These are phyloP conservation scores for Suillus luteus DNA, from an alignment of 768 basidiomycete genomes.

Conservation along the genomic window DNA sequence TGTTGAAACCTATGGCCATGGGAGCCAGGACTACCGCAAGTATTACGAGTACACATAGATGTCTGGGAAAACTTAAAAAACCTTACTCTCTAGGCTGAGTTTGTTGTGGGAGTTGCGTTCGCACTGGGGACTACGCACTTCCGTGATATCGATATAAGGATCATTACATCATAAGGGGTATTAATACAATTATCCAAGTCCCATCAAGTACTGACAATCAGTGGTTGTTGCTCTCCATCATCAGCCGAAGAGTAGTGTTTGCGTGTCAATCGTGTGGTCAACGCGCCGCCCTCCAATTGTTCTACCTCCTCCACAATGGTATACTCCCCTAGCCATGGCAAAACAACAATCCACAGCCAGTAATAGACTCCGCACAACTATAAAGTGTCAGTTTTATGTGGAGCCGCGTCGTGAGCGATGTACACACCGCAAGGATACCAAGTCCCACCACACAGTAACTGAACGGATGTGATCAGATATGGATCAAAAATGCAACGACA, in stretches of 20 bases:
- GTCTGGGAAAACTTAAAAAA: not conserved
- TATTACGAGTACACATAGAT: too few species aligned
- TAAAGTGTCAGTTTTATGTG: slow-evolving; percentile 4
- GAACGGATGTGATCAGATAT: not conserved
- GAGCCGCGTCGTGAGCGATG: too few species aligned
- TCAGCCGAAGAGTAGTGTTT: not conserved
- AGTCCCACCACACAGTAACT: slow-evolving; percentile 33
- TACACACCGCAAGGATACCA: slow-evolving; percentile 27
- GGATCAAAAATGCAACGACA: not conserved
- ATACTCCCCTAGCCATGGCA: slow-evolving; percentile 47
- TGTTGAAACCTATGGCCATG: too few species aligned
- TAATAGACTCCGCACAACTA: slow-evolving; percentile 31
- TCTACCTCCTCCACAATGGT: slow-evolving; percentile 51
- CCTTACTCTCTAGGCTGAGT: not conserved
- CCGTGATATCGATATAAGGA: not conserved
- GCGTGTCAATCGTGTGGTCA: slow-evolving; percentile 37
- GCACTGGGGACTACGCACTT: not conserved
- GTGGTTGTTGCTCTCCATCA: not conserved
- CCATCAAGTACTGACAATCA: not conserved
- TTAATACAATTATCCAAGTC: not conserved
- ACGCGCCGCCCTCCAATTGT: slow-evolving; percentile 36
- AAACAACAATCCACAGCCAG: slow-evolving; percentile 43
- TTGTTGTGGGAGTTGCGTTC: not conserved
- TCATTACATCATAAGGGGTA: not conserved
- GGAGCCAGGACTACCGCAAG: too few species aligned